Conservation (phyloP, 208 protist genomes). For the Leptomonas pyrrhocoris region DNA sequence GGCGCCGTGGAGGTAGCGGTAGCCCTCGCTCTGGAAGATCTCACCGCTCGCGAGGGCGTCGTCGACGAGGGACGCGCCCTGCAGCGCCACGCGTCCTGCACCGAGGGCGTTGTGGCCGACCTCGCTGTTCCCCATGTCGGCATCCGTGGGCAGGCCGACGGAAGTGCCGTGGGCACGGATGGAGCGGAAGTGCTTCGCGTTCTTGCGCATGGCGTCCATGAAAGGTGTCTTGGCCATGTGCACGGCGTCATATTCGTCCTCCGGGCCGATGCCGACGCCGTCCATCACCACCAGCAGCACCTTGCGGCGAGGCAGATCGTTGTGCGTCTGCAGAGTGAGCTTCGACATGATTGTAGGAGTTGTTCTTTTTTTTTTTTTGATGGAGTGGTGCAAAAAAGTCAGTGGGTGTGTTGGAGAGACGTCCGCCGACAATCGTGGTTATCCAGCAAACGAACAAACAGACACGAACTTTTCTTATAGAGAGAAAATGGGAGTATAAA, state of each 20-base stretch:
- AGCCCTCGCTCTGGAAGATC: conserved; percentile 90
- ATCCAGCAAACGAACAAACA: conserved; percentile 12
- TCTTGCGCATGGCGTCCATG: conserved; percentile 63
- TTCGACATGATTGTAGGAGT: conserved; percentile 44
- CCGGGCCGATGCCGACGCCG: conserved; percentile 87
- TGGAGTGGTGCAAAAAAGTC: conserved; percentile 1
- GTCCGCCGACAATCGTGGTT: conserved; percentile 19
- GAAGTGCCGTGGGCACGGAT: conserved; percentile 93
- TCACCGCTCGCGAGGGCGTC: conserved; percentile 79
- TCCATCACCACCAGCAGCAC: conserved; percentile 90
- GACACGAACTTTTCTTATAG: neutral
- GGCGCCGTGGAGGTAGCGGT: conserved; percentile 87
- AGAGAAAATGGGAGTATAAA: neutral
- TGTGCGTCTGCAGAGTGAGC: conserved; percentile 58
- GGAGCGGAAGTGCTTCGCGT: conserved; percentile 79
- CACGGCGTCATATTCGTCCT: conserved; percentile 92
- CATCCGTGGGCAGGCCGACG: conserved; percentile 93
- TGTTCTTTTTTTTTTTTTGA: conserved; percentile 17
- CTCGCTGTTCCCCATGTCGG: conserved; percentile 97
- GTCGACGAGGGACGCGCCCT: conserved; percentile 96
- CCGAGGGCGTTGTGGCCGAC: conserved; percentile 97
- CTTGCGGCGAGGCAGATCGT: conserved; percentile 74
- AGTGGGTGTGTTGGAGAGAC: neutral
- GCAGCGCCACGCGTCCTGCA: conserved; percentile 89
- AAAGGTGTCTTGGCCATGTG: conserved; percentile 90